Evolutionary conservation across 495 filamentous ascomycete genomes (phyloP).

Genomic region (Pseudevernia furfuracea): DNA sequence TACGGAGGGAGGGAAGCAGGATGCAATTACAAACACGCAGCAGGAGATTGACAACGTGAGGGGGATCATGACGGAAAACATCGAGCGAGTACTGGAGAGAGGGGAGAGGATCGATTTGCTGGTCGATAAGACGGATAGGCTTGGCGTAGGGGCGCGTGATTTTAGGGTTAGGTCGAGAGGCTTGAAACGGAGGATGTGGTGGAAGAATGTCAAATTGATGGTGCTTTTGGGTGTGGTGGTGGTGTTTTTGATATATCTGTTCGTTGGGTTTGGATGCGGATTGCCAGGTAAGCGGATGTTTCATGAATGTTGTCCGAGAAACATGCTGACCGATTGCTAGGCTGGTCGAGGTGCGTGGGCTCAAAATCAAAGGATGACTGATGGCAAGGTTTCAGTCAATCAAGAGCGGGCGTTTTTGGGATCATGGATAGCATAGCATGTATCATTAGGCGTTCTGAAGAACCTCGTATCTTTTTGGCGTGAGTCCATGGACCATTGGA

Average conservation of each 20-base stretch:
- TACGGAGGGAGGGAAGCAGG: slow-evolving; percentile 61
- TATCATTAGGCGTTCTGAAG: neutral
- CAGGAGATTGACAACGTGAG: slow-evolving; percentile 86
- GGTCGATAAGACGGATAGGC: slow-evolving; percentile 91
- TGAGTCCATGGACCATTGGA: no score
- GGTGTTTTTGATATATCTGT: slow-evolving; percentile 73
- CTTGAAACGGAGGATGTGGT: slow-evolving; percentile 93
- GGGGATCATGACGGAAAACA: slow-evolving; percentile 98
- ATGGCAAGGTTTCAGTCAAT: neutral
- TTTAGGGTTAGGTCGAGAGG: slow-evolving; percentile 80
- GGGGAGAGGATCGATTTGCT: slow-evolving; percentile 92
- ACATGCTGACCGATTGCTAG: slow-evolving; percentile 6
- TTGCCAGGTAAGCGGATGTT: slow-evolving; percentile 42
- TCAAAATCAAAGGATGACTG: neutral
- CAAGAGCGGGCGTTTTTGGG: neutral
- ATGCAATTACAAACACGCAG: slow-evolving; percentile 76
- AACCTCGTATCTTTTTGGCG: neutral
- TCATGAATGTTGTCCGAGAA: neutral
- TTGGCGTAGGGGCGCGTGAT: slow-evolving; percentile 79
- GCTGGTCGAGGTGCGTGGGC: slow-evolving; percentile 24
- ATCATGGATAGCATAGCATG: neutral
- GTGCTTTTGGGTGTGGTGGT: slow-evolving; percentile 72
- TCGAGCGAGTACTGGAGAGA: slow-evolving; percentile 88
- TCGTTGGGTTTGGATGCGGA: slow-evolving; percentile 68
- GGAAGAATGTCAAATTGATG: slow-evolving; percentile 98